Evolutionary conservation across 2,329 filamentous ascomycete species (phyloP), one percentile per base, ranked within the genome.

Genomic region (Plectosphaerella plurivora): DNA sequence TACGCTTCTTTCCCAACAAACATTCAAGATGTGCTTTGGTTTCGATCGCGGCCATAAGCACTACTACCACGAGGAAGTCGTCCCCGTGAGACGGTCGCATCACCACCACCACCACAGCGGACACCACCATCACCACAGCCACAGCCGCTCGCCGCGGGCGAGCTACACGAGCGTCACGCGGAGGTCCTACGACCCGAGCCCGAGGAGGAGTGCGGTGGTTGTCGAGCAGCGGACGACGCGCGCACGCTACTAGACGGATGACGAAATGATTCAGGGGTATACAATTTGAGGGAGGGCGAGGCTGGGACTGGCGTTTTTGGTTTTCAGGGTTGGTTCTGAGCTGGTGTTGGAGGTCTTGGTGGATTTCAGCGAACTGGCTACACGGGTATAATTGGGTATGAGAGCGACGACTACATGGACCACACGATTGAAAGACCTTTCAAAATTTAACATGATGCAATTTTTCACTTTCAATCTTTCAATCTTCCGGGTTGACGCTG

Each of bases 11-110:
- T 12, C 8, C 18, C 24, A 20, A 24, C 44, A 18, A 35, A 22
- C 51, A 8, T 56, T 49, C 63, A 73, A 61, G 22, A 81, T 82
- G 78, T 82, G 78, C 61, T 79, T 81, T 69, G 62, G 37, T 9
- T 18, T 28, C 25, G 68, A 46, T 57, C 66, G 51, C 44, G 47
- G 42, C 68, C 72, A 53, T 71, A 72, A 72, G 46, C 79, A 82
- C 68, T 82, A 82, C 69, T 79, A 81, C 64, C 74, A 74, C 62
- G 75, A 81, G 67, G 77, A 81, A 58, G 70, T 75, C 57, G 70
- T 77, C 46, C 78, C 78, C 44, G 68, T 73, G 53, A 68, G 75
- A 41, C 69, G 42, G 65, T 64, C 47, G 63, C 64, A 70, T 47
- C 65, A 65, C 46, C 65, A 66, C 42, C 65, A 68, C 35, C 62